A percentile compares a stretch with the other conserved stretches of the same genome.
Conservation (phyloP, 352 stramenopile species). For the Pythium grandisporangium region DNA sequence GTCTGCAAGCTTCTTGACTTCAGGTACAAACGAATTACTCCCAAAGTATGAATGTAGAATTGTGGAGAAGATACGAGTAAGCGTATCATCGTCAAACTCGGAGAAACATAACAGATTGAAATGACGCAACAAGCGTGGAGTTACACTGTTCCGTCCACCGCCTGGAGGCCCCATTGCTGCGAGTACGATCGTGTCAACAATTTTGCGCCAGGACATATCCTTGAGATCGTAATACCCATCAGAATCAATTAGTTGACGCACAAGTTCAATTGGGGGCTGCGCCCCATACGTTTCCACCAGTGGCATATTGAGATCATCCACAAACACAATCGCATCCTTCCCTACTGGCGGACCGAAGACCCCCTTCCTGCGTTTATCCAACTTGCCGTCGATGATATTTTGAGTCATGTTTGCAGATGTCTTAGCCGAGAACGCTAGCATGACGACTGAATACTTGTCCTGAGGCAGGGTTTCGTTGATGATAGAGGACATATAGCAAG, state of each 20-base stretch:
- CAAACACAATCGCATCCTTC: constrained; percentile 84
- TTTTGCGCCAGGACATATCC: constrained; percentile 88
- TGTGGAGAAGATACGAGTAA: constrained; percentile 90
- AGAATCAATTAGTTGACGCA: constrained; percentile 87
- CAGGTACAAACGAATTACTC: constrained; percentile 42
- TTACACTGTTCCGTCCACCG: constrained; percentile 87
- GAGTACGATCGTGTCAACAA: constrained; percentile 88
- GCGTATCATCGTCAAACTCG: constrained; percentile 90
- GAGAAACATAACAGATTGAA: constrained; percentile 93
- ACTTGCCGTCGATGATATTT: constrained; percentile 93
- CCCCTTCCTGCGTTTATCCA: constrained; percentile 89
- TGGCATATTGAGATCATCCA: constrained; percentile 96
- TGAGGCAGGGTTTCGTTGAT: constrained; percentile 71
- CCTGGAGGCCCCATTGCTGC: constrained; percentile 89
- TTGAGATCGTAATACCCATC: constrained; percentile 92
- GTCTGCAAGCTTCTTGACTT: constrained; percentile 68
- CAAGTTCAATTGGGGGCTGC: constrained; percentile 89
- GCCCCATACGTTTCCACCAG: constrained; percentile 91
- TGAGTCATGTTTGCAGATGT: constrained; percentile 93
- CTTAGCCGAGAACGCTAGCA: constrained; percentile 90
- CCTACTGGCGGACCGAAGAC: constrained; percentile 87
- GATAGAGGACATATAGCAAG: constrained; percentile 85
- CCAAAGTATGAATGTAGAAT: constrained; percentile 87
- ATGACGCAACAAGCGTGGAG: constrained; percentile 85
- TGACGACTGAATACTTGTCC: constrained; percentile 81